phyloP scores from a whole-genome alignment of 2,329 filamentous ascomycete genomes.

The Penicillium capsulatum region DNA sequence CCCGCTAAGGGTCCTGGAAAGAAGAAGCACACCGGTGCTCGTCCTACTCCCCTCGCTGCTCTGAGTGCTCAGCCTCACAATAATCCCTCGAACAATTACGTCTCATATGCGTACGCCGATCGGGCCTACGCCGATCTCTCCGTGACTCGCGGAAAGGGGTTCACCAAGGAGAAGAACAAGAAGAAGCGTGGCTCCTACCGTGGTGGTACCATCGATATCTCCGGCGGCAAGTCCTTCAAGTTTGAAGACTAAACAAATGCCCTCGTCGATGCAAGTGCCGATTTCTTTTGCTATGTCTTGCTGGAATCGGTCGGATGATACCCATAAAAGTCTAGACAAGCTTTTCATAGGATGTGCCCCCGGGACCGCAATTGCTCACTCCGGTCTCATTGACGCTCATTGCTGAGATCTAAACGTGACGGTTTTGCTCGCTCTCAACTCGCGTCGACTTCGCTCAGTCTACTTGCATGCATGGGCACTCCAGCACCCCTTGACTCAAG shows the following conservation, averaged over 20 bases:
- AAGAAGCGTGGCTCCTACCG: conserved; percentile 88
- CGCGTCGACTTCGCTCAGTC: no score
- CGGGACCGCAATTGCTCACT: no score
- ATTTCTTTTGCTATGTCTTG: no score
- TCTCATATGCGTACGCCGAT: conserved; percentile 82
- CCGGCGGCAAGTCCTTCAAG: conserved; percentile 79
- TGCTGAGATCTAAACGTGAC: no score
- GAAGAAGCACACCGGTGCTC: conserved; percentile 46
- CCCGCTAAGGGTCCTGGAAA: conserved; percentile 27
- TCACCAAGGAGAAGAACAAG: conserved; percentile 99
- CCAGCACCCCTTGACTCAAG: no score
- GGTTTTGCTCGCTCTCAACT: no score
- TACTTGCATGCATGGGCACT: no score
- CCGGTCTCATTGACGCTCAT: no score
- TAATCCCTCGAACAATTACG: conserved; percentile 75
- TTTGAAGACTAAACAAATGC: conserved; percentile 70
- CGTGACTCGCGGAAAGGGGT: conserved; percentile 89
- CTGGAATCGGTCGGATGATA: no score
- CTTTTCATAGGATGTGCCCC: no score
- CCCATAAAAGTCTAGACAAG: no score
- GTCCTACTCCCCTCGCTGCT: conserved; percentile 75
- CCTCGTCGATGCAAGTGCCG: not conserved
- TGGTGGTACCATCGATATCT: conserved; percentile 81
- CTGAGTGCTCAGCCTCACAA: conserved; percentile 62
- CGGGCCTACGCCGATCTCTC: conserved; percentile 83